Base-by-base conservation (phyloP, 192 early-diverging fungal genomes). In the Physocladia obscura region DNA sequence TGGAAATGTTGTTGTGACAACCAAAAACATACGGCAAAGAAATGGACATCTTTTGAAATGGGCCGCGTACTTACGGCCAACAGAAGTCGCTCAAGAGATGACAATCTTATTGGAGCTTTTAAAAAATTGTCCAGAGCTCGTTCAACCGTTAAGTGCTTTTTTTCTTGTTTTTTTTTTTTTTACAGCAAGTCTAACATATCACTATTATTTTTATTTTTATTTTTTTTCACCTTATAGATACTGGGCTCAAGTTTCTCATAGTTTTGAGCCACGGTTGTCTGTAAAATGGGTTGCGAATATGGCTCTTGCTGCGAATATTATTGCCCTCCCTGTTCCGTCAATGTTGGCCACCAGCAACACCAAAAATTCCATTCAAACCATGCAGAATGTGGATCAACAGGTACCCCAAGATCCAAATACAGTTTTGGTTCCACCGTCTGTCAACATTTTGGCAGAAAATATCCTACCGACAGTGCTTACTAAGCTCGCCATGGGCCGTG, bases 271-370 rank as follows among this genome's bases (percentile, higher is more conserved):
- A 19, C 83, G 89, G 26, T 74, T 86, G 11, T 89, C 88, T 2
- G 74, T 77, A 1, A 83, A 86, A 52, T 94, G 89, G 88, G 57
- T 93, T n/a, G 82, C 84, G 2, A 94, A 91, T 63, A 88, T 92
- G 78, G 86, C 91, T 2, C 61, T 93, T 1, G 77, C 86, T 2
- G 86, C 88, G 49, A 91, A 89, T 30, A 79, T 91, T 44, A 87
- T 93, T 17, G 58, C 78, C 26, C 74, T 92, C 2, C 82, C 89
- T 3, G 76, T 89, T 2, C 92, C 93, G 4, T 37, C 8, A 30
- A 31, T 77, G 74, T n/a, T 44, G 8, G 65, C 51, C 19, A 34
- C 49, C 21, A n/a, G 24, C 4, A 34, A 47, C 6, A 56, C 54
- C 11, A n/a, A 52, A 21, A 62, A 17, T 24, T n/a, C n/a, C n/a